These are phyloP conservation scores for Phaffomyces antillensis DNA, from an alignment of 805 yeast species.

Conservation along the genomic window DNA sequence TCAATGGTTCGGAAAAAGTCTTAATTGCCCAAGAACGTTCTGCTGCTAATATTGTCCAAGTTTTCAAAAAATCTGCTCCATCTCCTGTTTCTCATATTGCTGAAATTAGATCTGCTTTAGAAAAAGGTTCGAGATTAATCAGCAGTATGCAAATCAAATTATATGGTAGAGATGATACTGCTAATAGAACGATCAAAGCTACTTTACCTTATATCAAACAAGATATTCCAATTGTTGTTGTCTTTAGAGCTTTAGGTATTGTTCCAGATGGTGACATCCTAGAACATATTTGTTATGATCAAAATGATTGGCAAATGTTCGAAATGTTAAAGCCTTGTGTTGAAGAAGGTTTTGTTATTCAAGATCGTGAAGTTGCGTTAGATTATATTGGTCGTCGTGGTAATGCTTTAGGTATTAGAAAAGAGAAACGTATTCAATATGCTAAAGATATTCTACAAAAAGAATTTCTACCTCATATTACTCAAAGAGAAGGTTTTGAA, in stretches of 20 bases:
- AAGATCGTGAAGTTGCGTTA: slow-evolving; percentile 95
- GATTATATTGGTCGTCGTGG: slow-evolving; percentile 99
- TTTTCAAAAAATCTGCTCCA: slow-evolving; percentile 94
- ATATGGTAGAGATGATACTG: slow-evolving; percentile 71
- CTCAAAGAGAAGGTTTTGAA: slow-evolving; percentile 95
- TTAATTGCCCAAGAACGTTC: slow-evolving; percentile 97
- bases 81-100: slow-evolving; percentile 95
- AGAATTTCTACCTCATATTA: slow-evolving; percentile 93
- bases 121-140: slow-evolving; percentile 93
- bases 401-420: slow-evolving; percentile 90
- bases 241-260: slow-evolving; percentile 95
- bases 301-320: slow-evolving; percentile 98
- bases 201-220: slow-evolving; percentile 94
- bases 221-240: slow-evolving; percentile 95
- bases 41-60: slow-evolving; percentile 98
- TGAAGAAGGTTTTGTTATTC: slow-evolving; percentile 97
- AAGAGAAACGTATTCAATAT: slow-evolving; percentile 96
- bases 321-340: slow-evolving; percentile 99
- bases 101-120: slow-evolving; percentile 93
- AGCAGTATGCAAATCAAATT: slow-evolving; percentile 91
- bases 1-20: slow-evolving; percentile 97
- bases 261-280: slow-evolving; percentile 98
- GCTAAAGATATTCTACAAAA: slow-evolving; percentile 95
- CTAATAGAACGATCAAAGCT: slow-evolving; percentile 87
- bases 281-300: slow-evolving; percentile 97